Evolutionary conservation across 1,139 yeast genomes (phyloP), one percentile per base, ranked within the genome.

Genomic region (Geotrichum citri-aurantii): DNA sequence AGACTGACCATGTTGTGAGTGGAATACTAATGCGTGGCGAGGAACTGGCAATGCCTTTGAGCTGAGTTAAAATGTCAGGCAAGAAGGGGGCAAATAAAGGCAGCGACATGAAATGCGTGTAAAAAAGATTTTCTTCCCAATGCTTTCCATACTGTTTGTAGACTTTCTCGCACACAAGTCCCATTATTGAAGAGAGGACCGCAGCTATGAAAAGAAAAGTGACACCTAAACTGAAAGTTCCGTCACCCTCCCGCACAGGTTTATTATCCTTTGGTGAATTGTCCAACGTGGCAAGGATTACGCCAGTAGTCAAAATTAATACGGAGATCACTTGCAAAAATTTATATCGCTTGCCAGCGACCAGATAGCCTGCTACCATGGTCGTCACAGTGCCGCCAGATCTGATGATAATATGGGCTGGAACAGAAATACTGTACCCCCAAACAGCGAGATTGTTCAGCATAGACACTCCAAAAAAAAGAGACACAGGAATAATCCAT

Each of bases 41-140:
- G 33, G 24, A 64, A 49, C 19, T 50, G 19, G 48, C 21, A 14
- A 54, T 53, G 1, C 54, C 54, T 12, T 21, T 40, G 48, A 64
- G 70, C 55, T 68, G 70, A 5, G 54, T 53, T 7, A 47, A 19
- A 29, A 72, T 66, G 27, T 64, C 64, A 17, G 68, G 66, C 19
- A 64, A 60, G 27, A 79, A 70, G 1, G 81, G 68, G 1, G 77
- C 11, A 64, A 85, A 83, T 21, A 85, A 68, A 0, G 88, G 86
- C 10, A 87, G 65, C 0, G 85, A 81, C 51, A 84, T 72, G 14
- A 81, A 70, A 69, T 86, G 90, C 37, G 74, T 72, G 69, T 82
- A 86, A 65, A 86, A 86, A 47, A 86, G 70, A 37, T 81, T 78
- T 65, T 86, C 91, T 59, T 79, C 74, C 92, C 92, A 86, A 56